Evolutionary conservation across 2,329 filamentous ascomycete genomes (phyloP).

Genomic region (Talaromyces verruculosus): DNA sequence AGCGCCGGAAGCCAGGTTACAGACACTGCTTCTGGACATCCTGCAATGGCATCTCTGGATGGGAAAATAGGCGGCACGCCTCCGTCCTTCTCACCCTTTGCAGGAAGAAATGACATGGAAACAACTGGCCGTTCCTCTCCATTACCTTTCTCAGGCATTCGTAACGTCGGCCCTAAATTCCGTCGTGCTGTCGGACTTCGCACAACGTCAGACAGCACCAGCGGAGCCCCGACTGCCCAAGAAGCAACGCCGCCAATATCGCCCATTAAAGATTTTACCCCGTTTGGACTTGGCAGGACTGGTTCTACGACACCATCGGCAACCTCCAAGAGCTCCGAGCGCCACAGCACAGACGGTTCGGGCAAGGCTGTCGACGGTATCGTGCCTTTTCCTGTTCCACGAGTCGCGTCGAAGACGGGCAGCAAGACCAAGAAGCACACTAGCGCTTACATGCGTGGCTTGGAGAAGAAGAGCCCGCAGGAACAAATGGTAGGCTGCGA

Average conservation of each 20-base stretch:
- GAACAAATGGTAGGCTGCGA: slow-evolving; percentile 86
- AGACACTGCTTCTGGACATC: slow-evolving; percentile 28
- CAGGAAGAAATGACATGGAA: slow-evolving; percentile 50
- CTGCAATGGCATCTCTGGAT: slow-evolving; percentile 52
- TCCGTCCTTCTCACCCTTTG: slow-evolving; percentile 49
- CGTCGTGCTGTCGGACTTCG: slow-evolving; percentile 68
- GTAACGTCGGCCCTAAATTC: slow-evolving; percentile 60
- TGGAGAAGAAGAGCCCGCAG: slow-evolving; percentile 75
- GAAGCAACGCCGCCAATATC: slow-evolving; percentile 46
- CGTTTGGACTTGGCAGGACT: slow-evolving; percentile 71
- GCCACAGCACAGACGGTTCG: slow-evolving; percentile 69
- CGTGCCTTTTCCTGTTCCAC: slow-evolving; percentile 53
- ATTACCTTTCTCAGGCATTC: slow-evolving; percentile 50
- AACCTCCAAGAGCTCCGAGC: slow-evolving; percentile 70
- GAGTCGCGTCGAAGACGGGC: slow-evolving; percentile 47
- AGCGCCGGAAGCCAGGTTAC: slow-evolving; percentile 60
- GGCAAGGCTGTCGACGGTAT: slow-evolving; percentile 51
- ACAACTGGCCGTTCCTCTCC: slow-evolving; percentile 52
- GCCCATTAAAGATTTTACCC: slow-evolving; percentile 53
- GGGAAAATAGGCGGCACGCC: slow-evolving; percentile 45
- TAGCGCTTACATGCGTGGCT: slow-evolving; percentile 84
- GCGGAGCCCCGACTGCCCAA: slow-evolving; percentile 48
- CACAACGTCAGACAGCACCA: slow-evolving; percentile 73
- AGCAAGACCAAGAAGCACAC: slow-evolving; percentile 87
- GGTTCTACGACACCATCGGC: slow-evolving; percentile 68